Evolutionary conservation across 1,284 basidiomycete species (phyloP).

Genomic region (Tylopilus orsonianus): DNA sequence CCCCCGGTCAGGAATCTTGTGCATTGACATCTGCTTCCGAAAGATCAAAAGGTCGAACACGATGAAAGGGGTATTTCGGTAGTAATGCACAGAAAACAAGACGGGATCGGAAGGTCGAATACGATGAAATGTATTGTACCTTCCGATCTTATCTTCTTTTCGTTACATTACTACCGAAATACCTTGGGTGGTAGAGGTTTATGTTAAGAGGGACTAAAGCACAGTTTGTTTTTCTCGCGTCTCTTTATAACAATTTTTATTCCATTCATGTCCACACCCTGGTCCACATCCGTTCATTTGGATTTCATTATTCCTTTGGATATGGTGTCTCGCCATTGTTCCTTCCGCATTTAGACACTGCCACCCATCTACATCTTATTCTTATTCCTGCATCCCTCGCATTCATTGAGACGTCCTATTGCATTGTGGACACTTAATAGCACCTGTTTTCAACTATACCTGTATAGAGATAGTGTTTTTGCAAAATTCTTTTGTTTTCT

Average conservation of each 20-base stretch:
- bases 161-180: constrained; percentile 30
- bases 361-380: neutral
- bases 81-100: no score
- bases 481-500: no score
- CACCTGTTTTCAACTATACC: neutral
- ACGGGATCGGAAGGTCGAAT: no score
- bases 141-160: constrained; percentile 26
- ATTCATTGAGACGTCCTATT: neutral
- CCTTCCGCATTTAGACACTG: neutral
- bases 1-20: constrained; percentile 22
- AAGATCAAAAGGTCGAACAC: no score
- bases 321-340: neutral
- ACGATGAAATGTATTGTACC: no score
- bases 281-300: no score
- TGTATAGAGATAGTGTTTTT: no score
- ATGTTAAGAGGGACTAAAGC: constrained; percentile 24
- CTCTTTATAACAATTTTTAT: no score
- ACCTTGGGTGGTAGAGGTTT: constrained; percentile 33
- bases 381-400: constrained; percentile 1
- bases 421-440: neutral
- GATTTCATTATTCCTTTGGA: no score
- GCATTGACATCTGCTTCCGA: constrained; percentile 16
- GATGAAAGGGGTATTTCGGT: no score
- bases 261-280: no score
- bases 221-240: neutral